phyloP scores from a whole-genome alignment of 257 asterid genomes.

The Solanum pinnatisectum region DNA sequence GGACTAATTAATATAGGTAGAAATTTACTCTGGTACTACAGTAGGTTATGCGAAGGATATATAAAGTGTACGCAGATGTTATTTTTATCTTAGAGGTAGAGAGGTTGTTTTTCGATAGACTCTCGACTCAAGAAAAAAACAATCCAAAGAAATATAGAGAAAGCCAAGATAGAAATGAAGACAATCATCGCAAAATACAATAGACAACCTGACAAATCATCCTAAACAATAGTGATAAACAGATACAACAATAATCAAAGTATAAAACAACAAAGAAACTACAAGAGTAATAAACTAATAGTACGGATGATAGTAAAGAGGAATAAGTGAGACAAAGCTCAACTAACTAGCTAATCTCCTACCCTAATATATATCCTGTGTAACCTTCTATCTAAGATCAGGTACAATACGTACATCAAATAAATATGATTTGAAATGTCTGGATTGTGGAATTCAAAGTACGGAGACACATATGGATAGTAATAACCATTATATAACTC shows the following conservation, averaged over 20 bases:
- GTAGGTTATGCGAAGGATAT: not conserved
- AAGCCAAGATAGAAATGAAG: not conserved
- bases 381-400: not conserved
- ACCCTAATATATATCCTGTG: not conserved
- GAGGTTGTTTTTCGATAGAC: not conserved
- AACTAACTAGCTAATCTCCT: not conserved
- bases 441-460: slow-evolving; percentile 3
- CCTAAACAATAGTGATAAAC: not conserved
- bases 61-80: not conserved
- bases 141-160: not conserved
- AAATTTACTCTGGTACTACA: not conserved
- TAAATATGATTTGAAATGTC: slow-evolving; percentile 3
- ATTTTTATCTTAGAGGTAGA: not conserved
- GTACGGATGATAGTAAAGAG: not conserved
- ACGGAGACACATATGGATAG: not conserved
- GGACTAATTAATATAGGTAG: slow-evolving; percentile 15
- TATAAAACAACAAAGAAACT: not conserved
- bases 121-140: not conserved
- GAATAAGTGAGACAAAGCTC: no score
- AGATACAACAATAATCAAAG: not conserved
- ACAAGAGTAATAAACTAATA: not conserved
- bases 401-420: not conserved
- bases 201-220: not conserved
- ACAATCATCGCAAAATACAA: no score
- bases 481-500: not conserved